Percentiles rank a stretch among this genome's conserved stretches.
Evolutionary conservation across 1,284 basidiomycete genomes (phyloP).

Genomic region (Apiotrichum laibachii): DNA sequence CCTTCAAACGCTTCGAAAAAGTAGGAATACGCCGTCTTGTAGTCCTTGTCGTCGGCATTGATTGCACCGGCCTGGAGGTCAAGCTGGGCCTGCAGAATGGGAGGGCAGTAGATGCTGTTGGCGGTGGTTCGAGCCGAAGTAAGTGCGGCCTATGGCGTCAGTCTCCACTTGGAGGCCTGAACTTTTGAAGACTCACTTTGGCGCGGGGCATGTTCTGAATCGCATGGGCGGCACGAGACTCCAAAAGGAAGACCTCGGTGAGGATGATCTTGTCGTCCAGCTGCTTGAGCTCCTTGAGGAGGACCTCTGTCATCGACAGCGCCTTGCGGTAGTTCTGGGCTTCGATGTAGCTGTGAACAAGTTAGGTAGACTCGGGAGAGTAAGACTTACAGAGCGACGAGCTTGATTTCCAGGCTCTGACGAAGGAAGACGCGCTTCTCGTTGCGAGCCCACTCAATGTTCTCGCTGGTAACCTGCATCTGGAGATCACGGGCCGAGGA

Average conservation of each 20-base stretch:
- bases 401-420: conserved; percentile 87
- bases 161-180: neutral
- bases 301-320: conserved; percentile 73
- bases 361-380: neutral
- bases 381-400: conserved; percentile 70
- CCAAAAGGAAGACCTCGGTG: conserved; percentile 92
- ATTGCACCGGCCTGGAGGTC: conserved; percentile 90
- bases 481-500: conserved; percentile 75
- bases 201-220: conserved; percentile 89
- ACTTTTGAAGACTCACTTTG: conserved; percentile 60
- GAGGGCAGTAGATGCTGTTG: conserved; percentile 97
- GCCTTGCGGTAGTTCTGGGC: conserved; percentile 74
- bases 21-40: conserved; percentile 95
- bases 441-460: conserved; percentile 85
- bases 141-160: conserved; percentile 66
- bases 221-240: conserved; percentile 85
- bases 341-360: conserved; percentile 64
- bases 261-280: conserved; percentile 98
- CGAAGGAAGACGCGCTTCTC: conserved; percentile 96
- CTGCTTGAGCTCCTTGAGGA: conserved; percentile 85
- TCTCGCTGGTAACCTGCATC: conserved; percentile 80
- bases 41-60: conserved; percentile 97
- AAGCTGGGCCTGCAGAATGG: conserved; percentile 82
- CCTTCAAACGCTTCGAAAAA: conserved; percentile 97
- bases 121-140: conserved; percentile 92